phyloP scores from a whole-genome alignment of 2,329 filamentous ascomycete genomes.

The Colletotrichum phormii region DNA sequence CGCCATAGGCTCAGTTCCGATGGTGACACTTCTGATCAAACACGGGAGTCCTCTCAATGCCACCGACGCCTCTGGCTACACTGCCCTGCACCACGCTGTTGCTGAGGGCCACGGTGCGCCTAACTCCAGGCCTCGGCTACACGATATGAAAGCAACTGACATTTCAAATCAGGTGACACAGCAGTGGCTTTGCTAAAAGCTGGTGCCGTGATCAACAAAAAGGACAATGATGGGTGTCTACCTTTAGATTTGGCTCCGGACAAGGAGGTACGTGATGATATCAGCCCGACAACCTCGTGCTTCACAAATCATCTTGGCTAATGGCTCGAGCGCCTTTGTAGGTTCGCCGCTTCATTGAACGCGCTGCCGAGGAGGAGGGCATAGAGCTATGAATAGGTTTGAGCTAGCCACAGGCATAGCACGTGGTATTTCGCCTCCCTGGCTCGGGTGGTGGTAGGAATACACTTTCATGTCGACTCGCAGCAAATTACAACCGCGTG shows the following conservation, averaged over 20 bases:
- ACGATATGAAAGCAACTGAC: background rate
- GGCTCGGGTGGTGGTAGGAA: background rate
- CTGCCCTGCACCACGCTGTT: conserved; percentile 88
- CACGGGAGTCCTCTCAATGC: conserved; percentile 85
- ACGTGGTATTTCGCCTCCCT: background rate
- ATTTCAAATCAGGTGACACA: conserved; percentile 70
- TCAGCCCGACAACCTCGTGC: too few relatives aligned
- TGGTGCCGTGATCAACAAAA: conserved; percentile 85
- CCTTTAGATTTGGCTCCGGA: conserved; percentile 89
- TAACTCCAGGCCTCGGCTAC: background rate
- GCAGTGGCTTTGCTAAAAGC: conserved; percentile 85
- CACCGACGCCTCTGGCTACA: conserved; percentile 84
- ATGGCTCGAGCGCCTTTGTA: conserved; percentile 44
- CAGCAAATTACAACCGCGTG: background rate
- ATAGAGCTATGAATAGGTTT: conserved; percentile 64
- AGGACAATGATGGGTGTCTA: conserved; percentile 75
- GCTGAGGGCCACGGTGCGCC: conserved; percentile 76
- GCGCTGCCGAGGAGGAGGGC: conserved; percentile 85
- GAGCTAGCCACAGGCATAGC: background rate
- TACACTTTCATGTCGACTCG: background rate
- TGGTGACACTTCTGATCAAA: conserved; percentile 83
- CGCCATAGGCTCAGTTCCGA: conserved; percentile 88
- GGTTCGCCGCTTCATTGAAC: conserved; percentile 81
- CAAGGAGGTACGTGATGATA: conserved; percentile 71
- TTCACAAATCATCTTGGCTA: background rate